Evolutionary conservation across 805 yeast species (phyloP).

Genomic region (Scheffersomyces stipitis): DNA sequence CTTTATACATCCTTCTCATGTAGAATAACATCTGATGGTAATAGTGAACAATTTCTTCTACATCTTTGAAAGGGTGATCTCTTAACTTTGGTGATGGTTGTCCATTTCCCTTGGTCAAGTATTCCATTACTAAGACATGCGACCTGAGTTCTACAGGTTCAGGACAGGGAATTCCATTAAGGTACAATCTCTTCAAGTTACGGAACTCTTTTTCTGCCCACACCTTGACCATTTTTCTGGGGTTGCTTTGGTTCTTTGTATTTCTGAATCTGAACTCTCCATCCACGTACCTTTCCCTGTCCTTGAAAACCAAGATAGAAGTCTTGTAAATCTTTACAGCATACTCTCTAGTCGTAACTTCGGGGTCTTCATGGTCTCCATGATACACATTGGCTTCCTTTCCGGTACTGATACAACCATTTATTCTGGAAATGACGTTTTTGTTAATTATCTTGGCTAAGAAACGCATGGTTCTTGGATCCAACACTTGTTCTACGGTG

Average conservation of each 20-base stretch:
- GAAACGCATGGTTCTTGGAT: constrained; percentile 88
- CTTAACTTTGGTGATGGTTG: constrained; percentile 88
- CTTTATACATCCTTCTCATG: constrained; percentile 84
- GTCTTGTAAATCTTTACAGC: constrained; percentile 97
- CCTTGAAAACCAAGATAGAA: constrained; percentile 94
- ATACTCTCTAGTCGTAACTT: constrained; percentile 47
- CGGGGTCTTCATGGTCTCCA: constrained; percentile 59
- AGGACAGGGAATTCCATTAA: constrained; percentile 87
- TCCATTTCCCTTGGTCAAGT: constrained; percentile 73
- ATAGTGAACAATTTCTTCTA: constrained; percentile 62
- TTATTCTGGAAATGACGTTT: constrained; percentile 80
- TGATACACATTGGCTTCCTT: constrained; percentile 97
- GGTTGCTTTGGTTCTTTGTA: constrained; percentile 82
- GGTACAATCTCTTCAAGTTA: constrained; percentile 77
- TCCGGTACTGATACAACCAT: constrained; percentile 95
- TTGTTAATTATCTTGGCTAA: constrained; percentile 77
- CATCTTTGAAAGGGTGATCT: constrained; percentile 74
- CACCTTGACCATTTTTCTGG: constrained; percentile 93
- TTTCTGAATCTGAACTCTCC: constrained; percentile 94
- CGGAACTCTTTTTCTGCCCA: constrained; percentile 99
- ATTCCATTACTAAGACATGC: constrained; percentile 95
- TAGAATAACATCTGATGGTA: constrained; percentile 80
- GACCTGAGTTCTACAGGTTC: constrained; percentile 85
- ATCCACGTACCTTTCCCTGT: constrained; percentile 91
- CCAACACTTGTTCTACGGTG: constrained; percentile 94